Conservation (phyloP, 2,329 filamentous ascomycete genomes). For the Penicillium corylophilum region DNA sequence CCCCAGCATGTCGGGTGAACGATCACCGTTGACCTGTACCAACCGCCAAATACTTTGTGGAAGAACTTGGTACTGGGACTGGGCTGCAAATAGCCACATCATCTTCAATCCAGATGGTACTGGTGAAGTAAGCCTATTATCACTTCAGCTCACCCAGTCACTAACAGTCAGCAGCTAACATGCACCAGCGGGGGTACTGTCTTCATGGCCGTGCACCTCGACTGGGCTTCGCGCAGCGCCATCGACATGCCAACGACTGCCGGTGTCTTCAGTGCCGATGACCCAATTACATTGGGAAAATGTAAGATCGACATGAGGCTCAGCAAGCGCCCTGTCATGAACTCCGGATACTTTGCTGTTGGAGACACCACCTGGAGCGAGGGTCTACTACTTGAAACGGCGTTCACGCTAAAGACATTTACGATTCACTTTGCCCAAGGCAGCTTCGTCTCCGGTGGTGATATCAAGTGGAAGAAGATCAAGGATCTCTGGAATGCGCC, state of each 20-base stretch:
- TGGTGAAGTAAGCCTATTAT: neutral
- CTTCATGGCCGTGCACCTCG: neutral
- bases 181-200: neutral
- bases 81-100: neutral
- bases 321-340: neutral
- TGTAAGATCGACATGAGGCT: neutral
- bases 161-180: neutral
- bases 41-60: neutral
- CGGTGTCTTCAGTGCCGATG: neutral
- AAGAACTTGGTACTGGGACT: neutral
- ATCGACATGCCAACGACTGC: neutral
- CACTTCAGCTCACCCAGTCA: neutral
- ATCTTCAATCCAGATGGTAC: neutral
- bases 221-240: neutral
- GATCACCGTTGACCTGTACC: neutral
- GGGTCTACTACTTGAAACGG: neutral
- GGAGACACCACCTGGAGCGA: neutral
- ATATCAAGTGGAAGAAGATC: neutral
- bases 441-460: neutral
- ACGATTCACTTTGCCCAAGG: neutral
- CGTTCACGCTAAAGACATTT: neutral
- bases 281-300: neutral
- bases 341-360: neutral
- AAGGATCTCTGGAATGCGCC: neutral
- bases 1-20: neutral